Percentiles rank a stretch among this genome's conserved stretches.
phyloP scores from a whole-genome alignment of 2,329 filamentous ascomycete genomes.

The Malbranchea cinnamomea region DNA sequence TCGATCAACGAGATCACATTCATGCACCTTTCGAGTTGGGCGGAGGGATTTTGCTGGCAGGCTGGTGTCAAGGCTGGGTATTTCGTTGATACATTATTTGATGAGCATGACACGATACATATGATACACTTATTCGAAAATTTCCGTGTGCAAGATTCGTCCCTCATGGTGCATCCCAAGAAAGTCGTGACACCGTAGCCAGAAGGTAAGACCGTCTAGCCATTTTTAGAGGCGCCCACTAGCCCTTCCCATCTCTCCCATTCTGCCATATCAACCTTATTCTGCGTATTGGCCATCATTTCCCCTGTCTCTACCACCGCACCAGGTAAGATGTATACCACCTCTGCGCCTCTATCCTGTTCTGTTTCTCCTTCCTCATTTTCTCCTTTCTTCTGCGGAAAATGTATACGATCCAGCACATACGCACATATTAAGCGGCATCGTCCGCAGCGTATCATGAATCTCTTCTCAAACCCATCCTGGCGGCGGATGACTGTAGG shows the following conservation, averaged over 20 bases:
- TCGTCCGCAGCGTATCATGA: slow-evolving; percentile 42
- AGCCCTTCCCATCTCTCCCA: slow-evolving; percentile 19
- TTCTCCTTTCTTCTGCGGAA: slow-evolving; percentile 16
- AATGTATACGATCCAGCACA: slow-evolving; percentile 39
- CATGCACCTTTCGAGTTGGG: too few species aligned
- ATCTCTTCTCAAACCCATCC: slow-evolving; percentile 54
- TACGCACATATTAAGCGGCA: slow-evolving; percentile 50
- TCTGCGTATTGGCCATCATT: slow-evolving; percentile 31
- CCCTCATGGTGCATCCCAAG: too few species aligned
- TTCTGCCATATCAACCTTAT: slow-evolving; percentile 18
- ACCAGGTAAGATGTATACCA: slow-evolving; percentile 47
- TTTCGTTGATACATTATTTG: too few species aligned
- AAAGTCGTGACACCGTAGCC: too few species aligned
- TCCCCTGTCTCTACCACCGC: slow-evolving; percentile 43
- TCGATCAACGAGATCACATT: too few species aligned
- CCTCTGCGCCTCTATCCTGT: slow-evolving; percentile 21
- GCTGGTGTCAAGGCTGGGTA: too few species aligned
- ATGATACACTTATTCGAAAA: too few species aligned
- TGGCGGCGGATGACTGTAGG: slow-evolving; percentile 38
- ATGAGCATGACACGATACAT: too few species aligned
- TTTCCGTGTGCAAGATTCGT: too few species aligned
- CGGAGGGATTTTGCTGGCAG: too few species aligned
- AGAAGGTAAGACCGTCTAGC: not conserved
- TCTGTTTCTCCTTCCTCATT: slow-evolving; percentile 9
- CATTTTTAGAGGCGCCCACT: too few species aligned